Evolutionary conservation across 495 filamentous ascomycete species (phyloP), one percentile per base, ranked within the genome.

Genomic region (Penicillium egyptiacum): DNA sequence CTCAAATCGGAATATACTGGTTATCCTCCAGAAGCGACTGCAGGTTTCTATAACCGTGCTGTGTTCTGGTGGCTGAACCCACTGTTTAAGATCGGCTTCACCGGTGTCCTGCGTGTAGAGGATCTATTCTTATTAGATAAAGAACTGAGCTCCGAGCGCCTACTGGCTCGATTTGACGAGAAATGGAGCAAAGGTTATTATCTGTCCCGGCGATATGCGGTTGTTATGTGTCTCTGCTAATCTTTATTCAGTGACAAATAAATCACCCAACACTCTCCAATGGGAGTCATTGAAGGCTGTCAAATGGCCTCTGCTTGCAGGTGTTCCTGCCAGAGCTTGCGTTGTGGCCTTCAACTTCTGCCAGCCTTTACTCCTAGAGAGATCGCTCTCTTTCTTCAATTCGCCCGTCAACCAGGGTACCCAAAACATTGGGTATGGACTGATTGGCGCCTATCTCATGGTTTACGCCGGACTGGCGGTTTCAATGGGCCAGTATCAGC

Each of bases 311-410:
- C 47, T 86, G 4, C 61, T 78, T 4, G 66, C 76, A 10, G 80
- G 71, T 4, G 70, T 84, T 44, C 75, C 77, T 3, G 83, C 86
- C 3, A 69, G 84, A 30, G 65, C 79, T 2, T 79, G 70, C 35
- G 74, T 84, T 3, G 83, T 81, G 20, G 86, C 73, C 0, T 84
- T 89, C 65, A 81, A 73, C 50, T 82, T 86, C 56, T 81, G 78
- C 40, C 86, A 88, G 62, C 86, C 87, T 4, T 76, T 90, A 43
- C 74, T 90, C 20, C 75, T 90, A 14, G 74, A 82, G 44, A 70
- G 77, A 11, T 76, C 82, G 0, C 63, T 86, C 5, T 63, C 60
- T 7, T 79, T 81, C 45, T 78, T 81, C 5, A 54, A 73, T 8
- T 62, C 78, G 50, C 73, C 79, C 5, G 69, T 66, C 0, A 76